Evolutionary conservation across 2,329 filamentous ascomycete species (phyloP).

Genomic region (Stachybotrys echinatus): DNA sequence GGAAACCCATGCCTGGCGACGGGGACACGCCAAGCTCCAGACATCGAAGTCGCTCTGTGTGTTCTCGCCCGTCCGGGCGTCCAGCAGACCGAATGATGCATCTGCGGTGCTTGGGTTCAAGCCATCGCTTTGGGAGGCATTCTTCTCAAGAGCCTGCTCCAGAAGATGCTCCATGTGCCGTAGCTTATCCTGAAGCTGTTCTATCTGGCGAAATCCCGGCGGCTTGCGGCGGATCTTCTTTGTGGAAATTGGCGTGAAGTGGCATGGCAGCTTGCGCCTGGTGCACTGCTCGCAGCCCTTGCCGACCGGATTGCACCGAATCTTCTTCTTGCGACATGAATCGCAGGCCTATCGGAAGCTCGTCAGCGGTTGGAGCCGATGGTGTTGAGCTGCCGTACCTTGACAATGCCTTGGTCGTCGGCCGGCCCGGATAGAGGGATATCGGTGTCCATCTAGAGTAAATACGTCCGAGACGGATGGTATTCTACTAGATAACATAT

Average conservation of each 20-base stretch:
- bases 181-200: conserved; percentile 12
- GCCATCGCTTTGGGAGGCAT: background rate
- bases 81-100: background rate
- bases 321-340: conserved; percentile 23
- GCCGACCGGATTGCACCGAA: conserved; percentile 16
- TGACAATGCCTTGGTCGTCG: background rate
- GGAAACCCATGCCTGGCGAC: background rate
- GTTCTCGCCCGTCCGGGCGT: background rate
- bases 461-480: too few relatives aligned
- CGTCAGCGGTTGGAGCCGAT: background rate
- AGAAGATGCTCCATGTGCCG: conserved; percentile 7
- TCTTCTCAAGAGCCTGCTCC: background rate
- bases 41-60: background rate
- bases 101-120: background rate
- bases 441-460: too few relatives aligned
- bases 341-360: conserved; percentile 15
- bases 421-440: background rate
- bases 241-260: conserved; percentile 20
- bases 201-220: conserved; percentile 11
- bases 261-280: conserved; percentile 16
- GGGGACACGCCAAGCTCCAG: background rate
- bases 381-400: background rate
- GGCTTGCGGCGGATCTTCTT: conserved; percentile 12
- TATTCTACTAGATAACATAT: too few relatives aligned
- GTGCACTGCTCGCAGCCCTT: conserved; percentile 19